A percentile compares a stretch with the other conserved stretches of the same genome.
Conservation (phyloP, 495 filamentous ascomycete genomes). For the Xylaria castorea region DNA sequence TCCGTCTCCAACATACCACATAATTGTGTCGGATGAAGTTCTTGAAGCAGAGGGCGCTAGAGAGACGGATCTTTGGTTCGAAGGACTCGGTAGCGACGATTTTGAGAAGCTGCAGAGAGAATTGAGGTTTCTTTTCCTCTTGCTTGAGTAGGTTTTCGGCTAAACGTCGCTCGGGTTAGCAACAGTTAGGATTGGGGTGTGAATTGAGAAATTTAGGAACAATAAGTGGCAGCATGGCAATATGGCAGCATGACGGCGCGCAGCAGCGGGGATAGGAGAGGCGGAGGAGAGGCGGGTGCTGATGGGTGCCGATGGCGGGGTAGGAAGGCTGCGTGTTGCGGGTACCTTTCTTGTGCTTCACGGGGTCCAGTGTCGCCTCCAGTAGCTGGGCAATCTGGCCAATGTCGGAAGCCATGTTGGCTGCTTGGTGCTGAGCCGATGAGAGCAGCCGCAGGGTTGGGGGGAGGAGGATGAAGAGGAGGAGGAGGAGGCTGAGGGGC, state of each 20-base stretch:
- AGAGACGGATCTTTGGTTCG: constrained; percentile 77
- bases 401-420: constrained; percentile 77
- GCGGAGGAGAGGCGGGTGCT: neutral
- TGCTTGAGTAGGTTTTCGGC: constrained; percentile 79
- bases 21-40: constrained; percentile 95
- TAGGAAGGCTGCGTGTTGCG: neutral
- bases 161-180: constrained; percentile 46
- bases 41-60: constrained; percentile 96
- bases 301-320: constrained; percentile 19
- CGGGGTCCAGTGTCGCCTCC: constrained; percentile 83
- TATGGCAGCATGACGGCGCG: neutral
- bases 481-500: neutral
- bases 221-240: neutral
- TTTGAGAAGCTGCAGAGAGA: constrained; percentile 85
- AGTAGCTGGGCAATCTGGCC: constrained; percentile 78
- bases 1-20: constrained; percentile 59
- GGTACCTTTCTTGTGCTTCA: constrained; percentile 86
- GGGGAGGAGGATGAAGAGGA: neutral
- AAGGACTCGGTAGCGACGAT: constrained; percentile 78
- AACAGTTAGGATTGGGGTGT: neutral
- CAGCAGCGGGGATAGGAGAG: constrained; percentile 16
- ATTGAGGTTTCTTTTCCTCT: constrained; percentile 80
- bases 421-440: constrained; percentile 13
- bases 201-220: neutral
- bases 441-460: constrained; percentile 2